Evolutionary conservation across 2,329 filamentous ascomycete species (phyloP).

Genomic region (Trichoderma semiorbis): DNA sequence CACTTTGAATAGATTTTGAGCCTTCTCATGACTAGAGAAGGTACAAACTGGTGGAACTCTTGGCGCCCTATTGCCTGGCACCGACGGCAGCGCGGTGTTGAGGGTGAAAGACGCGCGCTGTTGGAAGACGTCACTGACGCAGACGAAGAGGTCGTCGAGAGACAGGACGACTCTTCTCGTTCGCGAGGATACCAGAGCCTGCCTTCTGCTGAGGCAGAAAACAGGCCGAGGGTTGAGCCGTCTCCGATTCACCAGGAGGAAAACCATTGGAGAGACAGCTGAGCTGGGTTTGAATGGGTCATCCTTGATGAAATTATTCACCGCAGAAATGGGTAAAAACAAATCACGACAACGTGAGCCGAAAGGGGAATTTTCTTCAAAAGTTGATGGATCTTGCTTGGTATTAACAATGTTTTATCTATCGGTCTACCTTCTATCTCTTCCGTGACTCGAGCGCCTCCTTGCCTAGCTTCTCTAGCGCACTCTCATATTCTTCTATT

Average conservation of each 20-base stretch:
- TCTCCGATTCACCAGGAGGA: conserved; percentile 24
- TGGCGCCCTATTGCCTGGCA: conserved; percentile 24
- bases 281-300: neutral
- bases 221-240: conserved; percentile 27
- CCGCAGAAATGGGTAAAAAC: neutral
- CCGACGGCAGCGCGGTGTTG: neutral
- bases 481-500: conserved; percentile 49
- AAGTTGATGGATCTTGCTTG: neutral
- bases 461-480: conserved; percentile 59
- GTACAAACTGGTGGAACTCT: conserved; percentile 31
- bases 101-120: conserved; percentile 26
- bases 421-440: conserved; percentile 19
- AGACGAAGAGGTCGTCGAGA: conserved; percentile 23
- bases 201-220: conserved; percentile 13
- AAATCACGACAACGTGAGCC: neutral
- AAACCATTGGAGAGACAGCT: conserved; percentile 27
- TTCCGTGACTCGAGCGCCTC: conserved; percentile 47
- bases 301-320: neutral
- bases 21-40: conserved; percentile 30
- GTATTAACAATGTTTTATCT: conserved; percentile 1
- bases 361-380: neutral
- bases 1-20: conserved; percentile 28
- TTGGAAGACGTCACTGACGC: conserved; percentile 31
- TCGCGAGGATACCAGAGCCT: conserved; percentile 23
- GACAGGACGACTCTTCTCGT: conserved; percentile 16